phyloP scores from a whole-genome alignment of 768 basidiomycete species.

The Lactarius sp. region DNA sequence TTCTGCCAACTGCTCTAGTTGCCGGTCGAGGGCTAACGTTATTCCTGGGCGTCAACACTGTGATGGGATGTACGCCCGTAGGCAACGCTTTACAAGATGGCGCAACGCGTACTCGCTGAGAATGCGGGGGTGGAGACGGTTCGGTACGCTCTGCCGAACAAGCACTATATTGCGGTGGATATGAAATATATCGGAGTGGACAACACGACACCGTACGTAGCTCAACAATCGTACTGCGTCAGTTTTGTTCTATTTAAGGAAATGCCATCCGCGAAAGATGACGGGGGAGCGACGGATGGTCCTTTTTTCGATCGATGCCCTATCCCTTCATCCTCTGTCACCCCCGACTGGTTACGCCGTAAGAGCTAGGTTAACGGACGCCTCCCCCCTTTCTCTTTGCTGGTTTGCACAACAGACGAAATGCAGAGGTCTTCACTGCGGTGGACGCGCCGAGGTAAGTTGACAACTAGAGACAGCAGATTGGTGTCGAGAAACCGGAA shows the following conservation, averaged over 20 bases:
- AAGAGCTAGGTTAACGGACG: neutral
- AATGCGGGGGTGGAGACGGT: too few species aligned
- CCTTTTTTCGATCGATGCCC: neutral
- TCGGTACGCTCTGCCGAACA: slow-evolving; percentile 54
- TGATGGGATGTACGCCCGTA: slow-evolving; percentile 43
- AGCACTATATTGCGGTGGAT: slow-evolving; percentile 89
- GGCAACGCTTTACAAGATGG: slow-evolving; percentile 94
- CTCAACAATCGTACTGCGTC: slow-evolving; percentile 23
- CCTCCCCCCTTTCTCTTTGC: too few species aligned
- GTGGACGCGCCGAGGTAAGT: slow-evolving; percentile 76
- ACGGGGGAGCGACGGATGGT: slow-evolving; percentile 8
- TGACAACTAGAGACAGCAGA: neutral
- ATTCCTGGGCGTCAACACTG: neutral
- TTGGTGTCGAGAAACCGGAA: neutral
- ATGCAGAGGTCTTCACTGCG: slow-evolving; percentile 72
- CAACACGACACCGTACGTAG: slow-evolving; percentile 31
- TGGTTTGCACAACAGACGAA: neutral
- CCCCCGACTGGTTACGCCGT: too few species aligned
- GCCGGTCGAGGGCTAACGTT: neutral
- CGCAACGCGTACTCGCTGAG: slow-evolving; percentile 32
- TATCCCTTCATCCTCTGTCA: neutral
- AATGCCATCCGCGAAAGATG: neutral
- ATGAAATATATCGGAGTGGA: slow-evolving; percentile 70
- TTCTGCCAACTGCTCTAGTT: too few species aligned
- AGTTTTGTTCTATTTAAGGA: neutral